Percentiles rank a stretch among this genome's conserved stretches.
These are phyloP conservation scores for Mycena amicta DNA, from an alignment of 768 basidiomycete genomes.

Conservation along the genomic window DNA sequence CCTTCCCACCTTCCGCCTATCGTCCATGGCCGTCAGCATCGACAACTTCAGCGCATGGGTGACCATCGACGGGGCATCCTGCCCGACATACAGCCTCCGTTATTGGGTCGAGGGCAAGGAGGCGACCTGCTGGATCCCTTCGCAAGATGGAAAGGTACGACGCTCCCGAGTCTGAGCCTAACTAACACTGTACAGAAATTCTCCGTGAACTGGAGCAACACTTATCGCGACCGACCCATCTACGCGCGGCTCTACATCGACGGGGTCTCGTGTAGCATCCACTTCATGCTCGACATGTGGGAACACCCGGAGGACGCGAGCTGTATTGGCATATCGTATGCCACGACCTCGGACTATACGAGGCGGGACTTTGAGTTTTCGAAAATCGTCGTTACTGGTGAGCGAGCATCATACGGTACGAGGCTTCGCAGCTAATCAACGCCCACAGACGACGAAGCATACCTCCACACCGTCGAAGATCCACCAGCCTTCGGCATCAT, in stretches of 20 bases:
- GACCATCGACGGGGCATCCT: conserved; percentile 18
- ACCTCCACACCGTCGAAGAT: conserved; percentile 25
- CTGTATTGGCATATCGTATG: conserved; percentile 26
- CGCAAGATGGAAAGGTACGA: conserved; percentile 26
- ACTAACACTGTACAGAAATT: conserved; percentile 22
- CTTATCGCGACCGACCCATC: conserved; percentile 17
- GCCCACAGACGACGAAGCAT: conserved; percentile 25
- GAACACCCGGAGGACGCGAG: conserved; percentile 13
- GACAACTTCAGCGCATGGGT: conserved; percentile 26
- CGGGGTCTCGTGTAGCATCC: conserved; percentile 27
- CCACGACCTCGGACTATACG: conserved; percentile 33
- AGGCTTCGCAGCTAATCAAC: neutral
- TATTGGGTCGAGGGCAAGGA: neutral
- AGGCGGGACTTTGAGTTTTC: conserved; percentile 35
- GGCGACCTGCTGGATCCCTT: conserved; percentile 27
- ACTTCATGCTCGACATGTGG: conserved; percentile 24
- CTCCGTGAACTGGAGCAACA: conserved; percentile 28
- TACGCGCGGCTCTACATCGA: conserved; percentile 27
- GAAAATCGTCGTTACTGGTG: conserved; percentile 29
- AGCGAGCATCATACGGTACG: too few relatives aligned
- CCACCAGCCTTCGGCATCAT: conserved; percentile 32
- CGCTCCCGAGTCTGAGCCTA: neutral
- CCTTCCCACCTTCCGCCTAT: too few relatives aligned
- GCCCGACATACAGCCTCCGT: conserved; percentile 16
- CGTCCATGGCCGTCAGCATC: too few relatives aligned